Evolutionary conservation across 2,329 filamentous ascomycete species (phyloP).

Genomic region (Samsoniella hepiali): DNA sequence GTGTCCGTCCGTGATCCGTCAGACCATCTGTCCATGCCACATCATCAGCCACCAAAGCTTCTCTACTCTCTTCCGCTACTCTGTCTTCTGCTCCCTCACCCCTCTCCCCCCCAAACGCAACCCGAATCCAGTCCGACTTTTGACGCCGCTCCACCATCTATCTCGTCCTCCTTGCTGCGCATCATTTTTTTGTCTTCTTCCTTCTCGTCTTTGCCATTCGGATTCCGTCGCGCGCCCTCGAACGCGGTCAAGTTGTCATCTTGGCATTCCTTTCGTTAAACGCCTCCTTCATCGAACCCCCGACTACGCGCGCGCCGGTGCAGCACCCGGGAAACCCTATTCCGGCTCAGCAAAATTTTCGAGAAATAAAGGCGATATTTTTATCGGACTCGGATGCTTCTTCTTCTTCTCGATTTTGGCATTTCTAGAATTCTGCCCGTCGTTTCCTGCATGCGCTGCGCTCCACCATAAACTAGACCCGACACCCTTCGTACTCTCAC

Average conservation of each 20-base stretch:
- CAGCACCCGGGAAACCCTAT: background rate
- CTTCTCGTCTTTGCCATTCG: background rate
- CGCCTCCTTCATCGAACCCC: background rate
- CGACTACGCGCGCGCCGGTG: background rate
- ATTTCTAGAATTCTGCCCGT: constrained; percentile 2
- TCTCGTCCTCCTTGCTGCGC: background rate
- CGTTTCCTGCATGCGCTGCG: constrained; percentile 2
- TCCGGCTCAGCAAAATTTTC: background rate
- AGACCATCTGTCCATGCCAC: constrained; percentile 14
- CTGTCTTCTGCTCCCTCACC: background rate
- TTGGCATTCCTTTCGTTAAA: constrained; percentile 11
- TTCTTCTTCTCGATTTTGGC: background rate
- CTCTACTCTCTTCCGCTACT: background rate
- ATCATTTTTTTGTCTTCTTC: background rate
- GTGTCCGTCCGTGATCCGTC: background rate
- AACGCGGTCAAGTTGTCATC: background rate
- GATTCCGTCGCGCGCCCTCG: background rate
- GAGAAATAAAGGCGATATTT: background rate
- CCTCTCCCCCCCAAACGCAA: background rate
- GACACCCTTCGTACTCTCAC: background rate
- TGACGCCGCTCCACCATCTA: constrained; percentile 1
- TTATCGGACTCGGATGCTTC: background rate
- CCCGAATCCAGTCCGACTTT: background rate
- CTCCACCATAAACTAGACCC: background rate
- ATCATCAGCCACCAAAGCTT: constrained; percentile 9